Percentiles rank a stretch among this genome's conserved stretches.
These are phyloP conservation scores for Scortechinia acanthostroma DNA, from an alignment of 2,329 filamentous ascomycete genomes.

Conservation along the genomic window DNA sequence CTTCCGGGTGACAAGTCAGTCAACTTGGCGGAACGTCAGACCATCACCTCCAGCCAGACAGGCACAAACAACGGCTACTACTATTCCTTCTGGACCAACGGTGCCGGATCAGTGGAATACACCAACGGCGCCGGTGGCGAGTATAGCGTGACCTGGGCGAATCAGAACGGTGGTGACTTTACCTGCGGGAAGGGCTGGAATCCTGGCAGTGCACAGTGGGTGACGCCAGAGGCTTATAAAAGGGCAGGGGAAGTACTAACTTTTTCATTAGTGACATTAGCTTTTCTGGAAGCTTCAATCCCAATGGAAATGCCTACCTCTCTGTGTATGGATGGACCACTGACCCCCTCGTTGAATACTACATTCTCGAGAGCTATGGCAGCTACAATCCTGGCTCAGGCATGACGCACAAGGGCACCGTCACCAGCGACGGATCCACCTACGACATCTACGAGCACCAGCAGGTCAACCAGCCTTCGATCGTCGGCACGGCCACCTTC, in stretches of 20 bases:
- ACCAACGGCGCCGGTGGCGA: constrained; percentile 40
- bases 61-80: constrained; percentile 49
- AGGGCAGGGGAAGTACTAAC: constrained; percentile 7
- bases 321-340: constrained; percentile 35
- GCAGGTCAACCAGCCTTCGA: constrained; percentile 26
- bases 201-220: constrained; percentile 22
- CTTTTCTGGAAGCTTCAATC: constrained; percentile 36
- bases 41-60: constrained; percentile 33
- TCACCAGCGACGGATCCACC: constrained; percentile 21
- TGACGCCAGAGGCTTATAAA: background rate
- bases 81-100: constrained; percentile 54
- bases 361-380: constrained; percentile 22
- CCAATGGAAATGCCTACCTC: constrained; percentile 35
- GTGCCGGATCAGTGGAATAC: constrained; percentile 39
- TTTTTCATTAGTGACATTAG: constrained; percentile 32
- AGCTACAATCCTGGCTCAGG: constrained; percentile 18
- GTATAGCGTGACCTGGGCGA: constrained; percentile 40
- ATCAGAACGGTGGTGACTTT: constrained; percentile 35
- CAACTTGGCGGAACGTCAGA: constrained; percentile 23
- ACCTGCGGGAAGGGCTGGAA: constrained; percentile 42
- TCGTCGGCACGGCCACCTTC: constrained; percentile 27
- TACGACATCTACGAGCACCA: constrained; percentile 26
- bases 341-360: constrained; percentile 26
- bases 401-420: constrained; percentile 18
- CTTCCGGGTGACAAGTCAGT: constrained; percentile 23